Percentiles rank a stretch among this genome's conserved stretches.
These are phyloP conservation scores for Thielaviopsis populi DNA, from an alignment of 2,329 filamentous ascomycete species.

Conservation along the genomic window DNA sequence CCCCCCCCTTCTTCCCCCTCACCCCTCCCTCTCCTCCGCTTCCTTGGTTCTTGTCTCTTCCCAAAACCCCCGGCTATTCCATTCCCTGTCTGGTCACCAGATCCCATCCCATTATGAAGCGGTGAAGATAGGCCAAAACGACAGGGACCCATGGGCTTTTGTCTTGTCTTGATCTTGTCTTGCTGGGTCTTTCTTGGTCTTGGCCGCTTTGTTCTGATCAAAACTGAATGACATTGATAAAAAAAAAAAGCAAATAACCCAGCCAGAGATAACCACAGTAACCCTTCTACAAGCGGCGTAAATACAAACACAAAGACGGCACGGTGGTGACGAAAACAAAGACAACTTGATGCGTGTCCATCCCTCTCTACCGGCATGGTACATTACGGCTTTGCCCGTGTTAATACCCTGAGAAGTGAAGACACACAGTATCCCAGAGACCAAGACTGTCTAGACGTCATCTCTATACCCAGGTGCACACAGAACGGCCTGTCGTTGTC, in stretches of 20 bases:
- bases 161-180: too few relatives aligned
- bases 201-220: too few relatives aligned
- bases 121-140: not conserved
- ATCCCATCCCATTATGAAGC: not conserved
- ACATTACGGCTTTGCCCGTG: not conserved
- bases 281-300: not conserved
- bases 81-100: not conserved
- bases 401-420: not conserved
- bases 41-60: not conserved
- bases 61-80: not conserved
- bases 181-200: too few relatives aligned
- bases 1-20: not conserved
- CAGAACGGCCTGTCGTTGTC: too few relatives aligned
- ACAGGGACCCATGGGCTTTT: not conserved
- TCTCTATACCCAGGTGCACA: too few relatives aligned
- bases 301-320: not conserved
- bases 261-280: not conserved
- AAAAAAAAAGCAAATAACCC: not conserved
- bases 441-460: not conserved
- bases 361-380: not conserved
- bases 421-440: not conserved
- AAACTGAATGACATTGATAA: too few relatives aligned
- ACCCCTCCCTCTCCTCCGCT: not conserved
- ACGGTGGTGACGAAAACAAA: not conserved
- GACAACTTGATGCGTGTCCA: not conserved